phyloP scores from a whole-genome alignment of 495 filamentous ascomycete genomes.

The Wilcoxina mikolae region DNA sequence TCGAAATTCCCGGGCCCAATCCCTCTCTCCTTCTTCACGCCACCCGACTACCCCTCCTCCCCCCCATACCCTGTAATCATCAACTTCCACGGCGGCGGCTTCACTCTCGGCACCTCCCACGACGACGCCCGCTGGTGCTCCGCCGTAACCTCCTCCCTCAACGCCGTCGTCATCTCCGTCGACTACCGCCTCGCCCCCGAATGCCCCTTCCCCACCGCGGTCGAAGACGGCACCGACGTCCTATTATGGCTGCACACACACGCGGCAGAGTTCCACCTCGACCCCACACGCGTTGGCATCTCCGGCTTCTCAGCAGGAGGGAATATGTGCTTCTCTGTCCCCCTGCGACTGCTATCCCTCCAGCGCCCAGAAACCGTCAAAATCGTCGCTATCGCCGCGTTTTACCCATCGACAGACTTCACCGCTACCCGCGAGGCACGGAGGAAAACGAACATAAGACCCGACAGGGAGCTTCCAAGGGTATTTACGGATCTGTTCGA shows the following conservation, averaged over 20 bases:
- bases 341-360: constrained; percentile 43
- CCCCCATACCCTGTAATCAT: constrained; percentile 42
- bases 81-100: constrained; percentile 69
- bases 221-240: constrained; percentile 62
- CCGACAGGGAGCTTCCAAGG: constrained; percentile 56
- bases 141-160: constrained; percentile 37
- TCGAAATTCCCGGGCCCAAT: constrained; percentile 41
- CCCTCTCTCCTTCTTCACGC: constrained; percentile 67
- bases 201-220: constrained; percentile 57
- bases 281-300: constrained; percentile 50
- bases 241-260: constrained; percentile 37
- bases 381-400: constrained; percentile 48
- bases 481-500: constrained; percentile 79
- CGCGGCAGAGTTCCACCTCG: constrained; percentile 30
- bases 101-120: constrained; percentile 53
- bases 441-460: constrained; percentile 45
- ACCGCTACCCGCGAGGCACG: constrained; percentile 57
- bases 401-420: constrained; percentile 79
- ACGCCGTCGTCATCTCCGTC: constrained; percentile 51
- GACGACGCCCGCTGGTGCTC: constrained; percentile 60
- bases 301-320: constrained; percentile 81
- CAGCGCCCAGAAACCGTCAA: neutral
- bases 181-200: constrained; percentile 68
- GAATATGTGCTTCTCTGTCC: constrained; percentile 70
- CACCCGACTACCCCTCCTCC: constrained; percentile 28